Evolutionary conservation across 768 basidiomycete genomes (phyloP).

Genomic region (Amanita pallidorosea): DNA sequence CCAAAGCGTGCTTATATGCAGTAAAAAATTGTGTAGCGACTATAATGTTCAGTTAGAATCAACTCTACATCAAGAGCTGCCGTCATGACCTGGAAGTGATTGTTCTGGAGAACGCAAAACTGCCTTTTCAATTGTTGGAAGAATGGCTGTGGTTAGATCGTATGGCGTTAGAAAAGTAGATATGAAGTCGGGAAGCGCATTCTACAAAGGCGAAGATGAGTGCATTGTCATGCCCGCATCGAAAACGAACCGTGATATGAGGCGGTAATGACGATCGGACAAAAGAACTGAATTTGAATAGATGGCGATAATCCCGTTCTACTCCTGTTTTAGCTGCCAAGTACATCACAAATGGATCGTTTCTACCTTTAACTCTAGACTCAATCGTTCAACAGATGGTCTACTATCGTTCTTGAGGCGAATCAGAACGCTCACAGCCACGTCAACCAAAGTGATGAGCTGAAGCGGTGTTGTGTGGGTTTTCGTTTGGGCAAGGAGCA

Average conservation of each 20-base stretch:
- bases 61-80: not conserved
- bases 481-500: conserved; percentile 42
- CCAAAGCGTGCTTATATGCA: conserved; percentile 40
- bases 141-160: conserved; percentile 40
- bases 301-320: conserved; percentile 49
- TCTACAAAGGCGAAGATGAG: conserved; percentile 19
- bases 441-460: conserved; percentile 48
- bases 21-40: conserved; percentile 50
- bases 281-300: conserved; percentile 57
- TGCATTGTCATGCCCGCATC: not conserved
- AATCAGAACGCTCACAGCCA: conserved; percentile 59
- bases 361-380: conserved; percentile 35
- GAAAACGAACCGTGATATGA: conserved; percentile 43
- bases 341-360: not conserved
- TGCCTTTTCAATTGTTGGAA: conserved; percentile 74
- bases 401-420: conserved; percentile 50
- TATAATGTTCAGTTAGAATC: conserved; percentile 13
- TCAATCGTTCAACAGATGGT: conserved; percentile 28
- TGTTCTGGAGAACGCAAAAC: conserved; percentile 75
- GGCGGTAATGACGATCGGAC: conserved; percentile 46
- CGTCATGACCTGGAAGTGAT: conserved; percentile 46
- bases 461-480: conserved; percentile 28
- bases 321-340: conserved; percentile 2
- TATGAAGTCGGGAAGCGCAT: conserved; percentile 55
- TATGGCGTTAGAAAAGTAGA: conserved; percentile 34